These are phyloP conservation scores for Trichocomaceae sp. DNA, from an alignment of 2,329 filamentous ascomycete species.

Conservation along the genomic window DNA sequence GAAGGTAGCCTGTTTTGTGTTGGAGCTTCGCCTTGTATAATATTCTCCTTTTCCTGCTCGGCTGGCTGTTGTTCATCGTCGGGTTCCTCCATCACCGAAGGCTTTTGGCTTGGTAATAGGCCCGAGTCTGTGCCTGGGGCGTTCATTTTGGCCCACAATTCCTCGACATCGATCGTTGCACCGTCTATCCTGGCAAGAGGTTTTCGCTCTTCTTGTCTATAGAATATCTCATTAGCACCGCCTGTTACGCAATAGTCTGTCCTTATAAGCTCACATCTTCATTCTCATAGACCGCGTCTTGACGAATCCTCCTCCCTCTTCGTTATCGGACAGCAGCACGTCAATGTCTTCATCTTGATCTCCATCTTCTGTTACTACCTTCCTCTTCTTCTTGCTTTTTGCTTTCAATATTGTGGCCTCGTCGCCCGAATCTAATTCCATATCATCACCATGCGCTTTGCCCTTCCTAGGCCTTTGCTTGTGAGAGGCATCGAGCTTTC, in stretches of 20 bases:
- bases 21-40: conserved; percentile 15
- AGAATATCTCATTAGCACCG: conserved; percentile 1
- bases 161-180: conserved; percentile 51
- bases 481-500: conserved; percentile 22
- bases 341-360: conserved; percentile 32
- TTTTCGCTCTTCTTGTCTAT: conserved; percentile 43
- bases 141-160: conserved; percentile 50
- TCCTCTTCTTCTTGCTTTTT: conserved; percentile 35
- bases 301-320: conserved; percentile 47
- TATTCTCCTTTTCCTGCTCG: conserved; percentile 14
- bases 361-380: conserved; percentile 22
- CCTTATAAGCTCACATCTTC: conserved; percentile 33
- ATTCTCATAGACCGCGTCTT: conserved; percentile 49
- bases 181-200: conserved; percentile 43
- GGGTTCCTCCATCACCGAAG: conserved; percentile 4
- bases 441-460: conserved; percentile 19
- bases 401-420: conserved; percentile 50
- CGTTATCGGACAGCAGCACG: conserved; percentile 32
- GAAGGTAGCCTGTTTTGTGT: conserved; percentile 14
- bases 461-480: conserved; percentile 25
- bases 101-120: conserved; percentile 13
- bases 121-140: conserved; percentile 21
- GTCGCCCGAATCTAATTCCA: conserved; percentile 50
- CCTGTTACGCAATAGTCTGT: conserved; percentile 7
- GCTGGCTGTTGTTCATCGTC: conserved; percentile 12